phyloP scores from a whole-genome alignment of 2,329 filamentous ascomycete species.

The Colletotrichum simmondsii region DNA sequence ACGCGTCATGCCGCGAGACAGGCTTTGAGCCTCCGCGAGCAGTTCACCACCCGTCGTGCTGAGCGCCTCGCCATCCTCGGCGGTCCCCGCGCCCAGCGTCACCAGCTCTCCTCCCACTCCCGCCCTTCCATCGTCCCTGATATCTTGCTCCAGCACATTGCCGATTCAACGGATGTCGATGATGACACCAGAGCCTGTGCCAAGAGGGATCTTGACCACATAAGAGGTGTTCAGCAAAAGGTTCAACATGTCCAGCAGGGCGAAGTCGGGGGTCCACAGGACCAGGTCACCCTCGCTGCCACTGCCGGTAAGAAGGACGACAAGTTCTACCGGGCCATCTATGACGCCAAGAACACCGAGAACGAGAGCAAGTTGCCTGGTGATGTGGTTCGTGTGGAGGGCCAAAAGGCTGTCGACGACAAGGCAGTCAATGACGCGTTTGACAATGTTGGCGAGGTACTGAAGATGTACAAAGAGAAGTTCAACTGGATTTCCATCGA shows the following conservation, averaged over 20 bases:
- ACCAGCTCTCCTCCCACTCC: constrained; percentile 15
- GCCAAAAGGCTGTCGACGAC: constrained; percentile 51
- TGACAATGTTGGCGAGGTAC: constrained; percentile 60
- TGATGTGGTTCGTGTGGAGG: constrained; percentile 53
- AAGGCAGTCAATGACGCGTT: constrained; percentile 59
- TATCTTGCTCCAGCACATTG: constrained; percentile 10
- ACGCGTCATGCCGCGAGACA: constrained; percentile 49
- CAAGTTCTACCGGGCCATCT: constrained; percentile 53
- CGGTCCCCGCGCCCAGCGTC: constrained; percentile 43
- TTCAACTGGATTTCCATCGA: constrained; percentile 65
- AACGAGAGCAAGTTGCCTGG: constrained; percentile 54
- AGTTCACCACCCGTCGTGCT: constrained; percentile 43
- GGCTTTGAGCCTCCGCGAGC: constrained; percentile 48
- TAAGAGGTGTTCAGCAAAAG: constrained; percentile 44
- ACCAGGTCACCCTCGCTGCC: constrained; percentile 29
- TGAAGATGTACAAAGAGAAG: constrained; percentile 60
- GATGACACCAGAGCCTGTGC: constrained; percentile 50
- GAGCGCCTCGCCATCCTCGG: constrained; percentile 48
- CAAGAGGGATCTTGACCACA: constrained; percentile 51
- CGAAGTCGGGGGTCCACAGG: constrained; percentile 34
- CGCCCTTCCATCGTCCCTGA: constrained; percentile 19
- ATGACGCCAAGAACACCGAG: constrained; percentile 52
- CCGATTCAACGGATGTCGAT: constrained; percentile 43
- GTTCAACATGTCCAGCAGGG: constrained; percentile 41
- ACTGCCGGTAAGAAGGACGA: constrained; percentile 38